phyloP scores from a whole-genome alignment of 179 eudicot genomes.

The Beta corolliflora region DNA sequence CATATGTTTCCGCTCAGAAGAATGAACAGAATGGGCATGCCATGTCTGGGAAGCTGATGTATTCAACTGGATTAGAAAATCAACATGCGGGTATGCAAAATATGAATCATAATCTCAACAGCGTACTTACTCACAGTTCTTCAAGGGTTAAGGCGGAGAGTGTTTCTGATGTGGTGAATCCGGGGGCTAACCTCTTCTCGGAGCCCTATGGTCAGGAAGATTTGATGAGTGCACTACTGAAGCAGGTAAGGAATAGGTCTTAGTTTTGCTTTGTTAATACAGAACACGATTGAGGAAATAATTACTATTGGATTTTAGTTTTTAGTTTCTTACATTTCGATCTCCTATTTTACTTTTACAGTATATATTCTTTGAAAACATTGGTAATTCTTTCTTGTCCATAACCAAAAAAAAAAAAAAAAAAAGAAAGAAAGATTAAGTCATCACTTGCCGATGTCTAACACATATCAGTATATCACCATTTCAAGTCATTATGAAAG shows the following conservation, averaged over 20 bases:
- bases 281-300: slow-evolving; percentile 18
- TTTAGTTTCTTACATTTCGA: not conserved
- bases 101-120: slow-evolving; percentile 38
- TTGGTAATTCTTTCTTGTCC: not conserved
- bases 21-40: slow-evolving; percentile 34
- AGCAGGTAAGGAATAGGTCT: slow-evolving; percentile 54
- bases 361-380: not conserved
- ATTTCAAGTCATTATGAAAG: not conserved
- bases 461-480: not conserved
- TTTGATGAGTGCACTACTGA: slow-evolving; percentile 70
- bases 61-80: slow-evolving; percentile 39
- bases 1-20: slow-evolving; percentile 40
- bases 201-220: slow-evolving; percentile 73
- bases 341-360: not conserved
- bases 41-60: slow-evolving; percentile 41
- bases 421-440: not conserved
- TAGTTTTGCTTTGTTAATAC: slow-evolving; percentile 20
- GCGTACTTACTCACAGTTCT: slow-evolving; percentile 35
- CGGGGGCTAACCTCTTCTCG: slow-evolving; percentile 42
- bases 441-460: not conserved
- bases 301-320: not conserved
- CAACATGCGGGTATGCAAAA: slow-evolving; percentile 36
- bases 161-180: slow-evolving; percentile 44
- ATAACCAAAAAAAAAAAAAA: no score
- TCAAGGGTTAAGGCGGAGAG: slow-evolving; percentile 61